These are phyloP conservation scores for Sporothrix dimorphospora DNA, from an alignment of 2,329 filamentous ascomycete genomes.

Conservation along the genomic window DNA sequence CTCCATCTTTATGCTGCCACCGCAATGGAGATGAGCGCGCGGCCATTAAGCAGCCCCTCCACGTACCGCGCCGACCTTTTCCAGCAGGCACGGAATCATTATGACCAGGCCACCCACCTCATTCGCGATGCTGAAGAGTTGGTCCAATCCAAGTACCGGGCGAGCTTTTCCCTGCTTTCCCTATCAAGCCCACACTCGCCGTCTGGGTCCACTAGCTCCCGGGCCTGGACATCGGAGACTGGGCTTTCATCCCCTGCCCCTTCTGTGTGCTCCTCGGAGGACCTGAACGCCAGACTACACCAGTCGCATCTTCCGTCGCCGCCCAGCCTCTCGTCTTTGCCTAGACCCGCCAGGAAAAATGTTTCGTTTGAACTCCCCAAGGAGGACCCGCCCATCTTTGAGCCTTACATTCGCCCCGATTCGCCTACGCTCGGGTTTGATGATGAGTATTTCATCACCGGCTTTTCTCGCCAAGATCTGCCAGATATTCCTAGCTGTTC, in stretches of 20 bases:
- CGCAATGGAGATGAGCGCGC: conserved; percentile 61
- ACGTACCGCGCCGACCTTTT: conserved; percentile 53
- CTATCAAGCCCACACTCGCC: conserved; percentile 51
- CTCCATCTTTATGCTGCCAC: conserved; percentile 65
- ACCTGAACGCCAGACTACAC: conserved; percentile 38
- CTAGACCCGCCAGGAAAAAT: conserved; percentile 45
- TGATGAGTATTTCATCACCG: conserved; percentile 44
- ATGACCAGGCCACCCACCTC: conserved; percentile 52
- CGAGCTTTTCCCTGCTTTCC: conserved; percentile 43
- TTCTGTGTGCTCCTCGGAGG: conserved; percentile 47
- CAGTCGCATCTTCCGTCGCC: background rate
- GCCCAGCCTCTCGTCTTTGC: conserved; percentile 25
- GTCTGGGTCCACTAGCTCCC: conserved; percentile 51
- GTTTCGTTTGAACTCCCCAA: conserved; percentile 50
- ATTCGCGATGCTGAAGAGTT: conserved; percentile 52
- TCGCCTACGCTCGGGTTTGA: conserved; percentile 63
- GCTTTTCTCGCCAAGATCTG: conserved; percentile 36
- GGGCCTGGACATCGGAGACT: conserved; percentile 48
- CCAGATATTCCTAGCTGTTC: conserved; percentile 37
- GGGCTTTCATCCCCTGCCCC: conserved; percentile 52
- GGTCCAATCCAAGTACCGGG: conserved; percentile 43
- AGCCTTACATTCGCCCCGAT: conserved; percentile 59
- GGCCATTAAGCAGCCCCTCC: conserved; percentile 51
- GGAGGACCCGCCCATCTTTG: conserved; percentile 41
- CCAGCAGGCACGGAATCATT: conserved; percentile 56